Evolutionary conservation across 768 basidiomycete genomes (phyloP), one percentile per base, ranked within the genome.

Genomic region (Piloderma croceum): DNA sequence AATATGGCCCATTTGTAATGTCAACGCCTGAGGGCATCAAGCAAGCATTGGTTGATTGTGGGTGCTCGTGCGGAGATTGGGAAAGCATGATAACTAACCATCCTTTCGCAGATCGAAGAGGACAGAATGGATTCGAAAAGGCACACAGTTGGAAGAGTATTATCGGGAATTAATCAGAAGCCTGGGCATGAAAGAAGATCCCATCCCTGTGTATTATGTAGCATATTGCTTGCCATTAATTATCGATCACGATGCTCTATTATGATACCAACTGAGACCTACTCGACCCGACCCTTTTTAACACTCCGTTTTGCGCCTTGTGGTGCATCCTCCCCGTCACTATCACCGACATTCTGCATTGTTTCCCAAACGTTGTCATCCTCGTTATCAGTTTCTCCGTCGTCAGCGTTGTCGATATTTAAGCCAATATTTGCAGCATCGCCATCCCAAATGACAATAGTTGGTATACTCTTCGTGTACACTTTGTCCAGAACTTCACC

Each of bases 1-100:
- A 94, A 53, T 81, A 90, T 48, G 87, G 85, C 4, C 87, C 88
- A 6, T 88, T 89, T 53, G 92, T 94, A 12, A 83, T 93, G 78
- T 91, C 85, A 7, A 77, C 74, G 3, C 69, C 70, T 19, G 76
- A 83, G 45, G 91, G 92, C 53, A 87, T 94, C 24, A 74, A 83
- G 53, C 70, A 83, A 57, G 89, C 93, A 1, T 62, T 98, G 44
- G 52, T 74, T 21, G 93, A 97, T 51, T 93, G 83, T 84, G 59
- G 67, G 70, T 58, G 12, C 17, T 13, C 33, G 11, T 31, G 38
- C 22, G 36, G 25, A 36, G 34, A 25, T 25, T 21, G 11, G 15
- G 12, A 33, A 20, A n/a, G 10, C 19, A 37, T 31, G 27, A 34
- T 51, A 24, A 45, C 38, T 47, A 23, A 45, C 34, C 41, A 24